Evolutionary conservation across 306 rosid genomes (phyloP).

Genomic region (Boehmeria nivea): DNA sequence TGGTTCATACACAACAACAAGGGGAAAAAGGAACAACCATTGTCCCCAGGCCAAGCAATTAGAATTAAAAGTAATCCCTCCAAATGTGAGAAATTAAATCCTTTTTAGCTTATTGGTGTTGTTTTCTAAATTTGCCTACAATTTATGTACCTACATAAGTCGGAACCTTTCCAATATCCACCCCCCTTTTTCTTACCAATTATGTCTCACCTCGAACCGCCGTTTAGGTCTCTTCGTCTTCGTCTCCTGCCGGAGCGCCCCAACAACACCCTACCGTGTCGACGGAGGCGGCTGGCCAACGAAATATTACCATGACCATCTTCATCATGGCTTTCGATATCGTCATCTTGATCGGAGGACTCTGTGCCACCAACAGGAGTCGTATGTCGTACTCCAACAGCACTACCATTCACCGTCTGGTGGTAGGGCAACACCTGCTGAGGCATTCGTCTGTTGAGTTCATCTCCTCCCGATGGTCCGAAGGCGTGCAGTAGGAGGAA

Average conservation of each 20-base stretch:
- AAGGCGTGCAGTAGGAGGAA: conserved; percentile 83
- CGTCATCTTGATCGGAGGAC: conserved; percentile 50
- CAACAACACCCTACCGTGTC: conserved; percentile 55
- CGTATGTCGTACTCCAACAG: conserved; percentile 23
- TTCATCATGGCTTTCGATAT: conserved; percentile 22
- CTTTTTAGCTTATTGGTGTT: conserved; percentile 25
- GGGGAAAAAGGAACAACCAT: conserved; percentile 30
- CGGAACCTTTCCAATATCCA: conserved; percentile 8
- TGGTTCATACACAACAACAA: conserved; percentile 17
- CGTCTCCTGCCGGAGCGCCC: conserved; percentile 84
- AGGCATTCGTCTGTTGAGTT: conserved; percentile 50
- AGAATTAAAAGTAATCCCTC: conserved; percentile 31
- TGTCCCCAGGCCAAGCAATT: conserved; percentile 26
- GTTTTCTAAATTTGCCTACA: conserved; percentile 33
- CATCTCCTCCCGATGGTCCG: conserved; percentile 59
- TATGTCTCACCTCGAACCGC: conserved; percentile 5
- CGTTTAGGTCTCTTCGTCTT: conserved; percentile 52
- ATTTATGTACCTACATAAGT: conserved; percentile 24
- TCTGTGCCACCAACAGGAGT: conserved; percentile 38
- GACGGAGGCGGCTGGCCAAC: conserved; percentile 66
- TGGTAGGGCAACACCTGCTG: conserved; percentile 44
- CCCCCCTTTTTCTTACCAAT: background rate
- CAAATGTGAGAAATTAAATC: conserved; percentile 42
- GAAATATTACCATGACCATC: conserved; percentile 48
- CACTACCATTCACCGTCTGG: conserved; percentile 36